Base-by-base conservation (phyloP, 768 basidiomycete genomes). In the Tephrocybe sp. region DNA sequence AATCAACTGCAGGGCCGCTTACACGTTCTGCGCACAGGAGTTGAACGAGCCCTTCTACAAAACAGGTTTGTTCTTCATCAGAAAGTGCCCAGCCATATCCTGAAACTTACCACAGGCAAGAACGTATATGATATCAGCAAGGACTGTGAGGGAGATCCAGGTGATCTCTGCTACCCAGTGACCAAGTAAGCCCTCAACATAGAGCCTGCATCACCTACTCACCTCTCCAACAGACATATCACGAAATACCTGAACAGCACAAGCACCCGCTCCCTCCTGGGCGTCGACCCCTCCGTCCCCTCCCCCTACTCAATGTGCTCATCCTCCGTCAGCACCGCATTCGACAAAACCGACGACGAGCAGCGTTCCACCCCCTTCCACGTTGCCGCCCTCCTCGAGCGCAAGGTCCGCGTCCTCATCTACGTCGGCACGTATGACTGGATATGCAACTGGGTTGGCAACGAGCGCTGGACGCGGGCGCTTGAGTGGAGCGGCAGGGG, bases 371-470 rank as follows among this genome's bases (percentile, higher is more conserved):
- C 55, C 9, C 66, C 79, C 58, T 62, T 80, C 64, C 82, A 87
- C 64, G 73, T 88, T 54, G 74, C 79, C 1, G 78, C 75, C 0
- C 76, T 92, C 30, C 79, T 92, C 15, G 89, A 92, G 52, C 80
- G 86, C 16, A 83, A 82, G 0, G 70, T 93, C 22, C 75, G 78
- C 2, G 79, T 84, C 15, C 74, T 92, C 25, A 80, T 86, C 46
- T 89, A 88, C 55, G 83, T 83, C 1, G 87, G 86, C 6, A 75
- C 74, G 26, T 83, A 85, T 50, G 86, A 88, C 56, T 87, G 82
- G 82, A 83, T 83, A 44, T 89, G 87, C 64, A 89, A 89, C 62
- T 85, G 82, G 76, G 68, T 87, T 22, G 86, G 84, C 5, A 91
- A 91, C 62, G 79, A 84, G 58, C 70, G 76, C 24, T 92, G 89